Evolutionary conservation across 1,139 yeast genomes (phyloP), one percentile per base, ranked within the genome.

Genomic region (Taphrina wiesneri): DNA sequence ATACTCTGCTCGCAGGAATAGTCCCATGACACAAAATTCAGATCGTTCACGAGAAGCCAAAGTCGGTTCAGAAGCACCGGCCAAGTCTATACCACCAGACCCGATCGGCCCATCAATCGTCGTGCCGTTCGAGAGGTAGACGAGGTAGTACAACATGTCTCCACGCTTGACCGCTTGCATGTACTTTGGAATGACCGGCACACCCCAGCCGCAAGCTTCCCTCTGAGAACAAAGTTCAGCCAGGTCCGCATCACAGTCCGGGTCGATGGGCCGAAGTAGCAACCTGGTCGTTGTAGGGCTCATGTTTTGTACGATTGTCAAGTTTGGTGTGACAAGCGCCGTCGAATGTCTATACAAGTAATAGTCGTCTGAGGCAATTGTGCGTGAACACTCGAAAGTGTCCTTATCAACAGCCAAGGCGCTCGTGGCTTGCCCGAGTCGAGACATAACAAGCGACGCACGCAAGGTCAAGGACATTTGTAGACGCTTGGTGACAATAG

Each of bases 21-120:
- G 28, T 7, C 63, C 63, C 46, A 59, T 51, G 47, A 59, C 26
- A 17, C 63, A 59, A 15, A 51, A 32, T 28, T 49, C 53, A 9
- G 46, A 13, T 7, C 34, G 32, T 6, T 36, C 56, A 17, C 36
- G 28, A n/a, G 49, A 46, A 6, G 34, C 30, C 23, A 34, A 23
- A 28, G 19, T 17, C 25, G 39, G 63, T 13, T 9, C 63, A 17
- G 28, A 39, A 17, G 19, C 47, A 28, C 56, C 52, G 23, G 32
- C 25, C 56, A 59, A 26, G 23, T 59, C 63, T n/a, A 59, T 32
- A 9, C 56, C 63, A 5, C 63, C 63, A 9, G 63, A 59, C n/a
- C 63, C 63, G 15, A 59, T 34, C 21, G 41, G 43, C 15, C 34
- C 32, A 5, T 32, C 17, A 41, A 17, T 19, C 15, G n/a, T 32